A percentile compares a stretch with the other conserved stretches of the same genome.
Evolutionary conservation across 2,329 filamentous ascomycete genomes (phyloP).

Genomic region (Cercospora brassicicola): DNA sequence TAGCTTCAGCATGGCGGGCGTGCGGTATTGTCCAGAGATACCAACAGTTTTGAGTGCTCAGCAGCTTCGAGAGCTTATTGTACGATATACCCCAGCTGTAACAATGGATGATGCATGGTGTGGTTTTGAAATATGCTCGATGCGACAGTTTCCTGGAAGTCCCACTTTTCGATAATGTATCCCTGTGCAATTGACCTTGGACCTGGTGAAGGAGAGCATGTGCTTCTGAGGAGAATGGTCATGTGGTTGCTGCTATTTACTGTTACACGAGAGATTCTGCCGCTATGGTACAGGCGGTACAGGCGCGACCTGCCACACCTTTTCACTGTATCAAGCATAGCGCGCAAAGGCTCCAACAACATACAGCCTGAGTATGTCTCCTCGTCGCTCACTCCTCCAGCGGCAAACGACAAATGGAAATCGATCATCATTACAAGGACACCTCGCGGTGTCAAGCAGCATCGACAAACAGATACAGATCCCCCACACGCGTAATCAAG

Average conservation of each 20-base stretch:
- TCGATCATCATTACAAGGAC: neutral
- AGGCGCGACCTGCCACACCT: neutral
- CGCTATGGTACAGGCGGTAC: neutral
- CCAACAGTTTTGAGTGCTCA: conserved; percentile 2
- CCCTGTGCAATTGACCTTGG: neutral
- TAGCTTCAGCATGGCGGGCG: conserved; percentile 1
- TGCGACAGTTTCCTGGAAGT: neutral
- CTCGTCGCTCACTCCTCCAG: neutral
- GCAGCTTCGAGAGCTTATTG: conserved; percentile 1
- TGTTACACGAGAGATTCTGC: neutral
- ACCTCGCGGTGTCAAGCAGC: neutral
- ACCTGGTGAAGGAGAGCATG: neutral
- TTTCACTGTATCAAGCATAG: neutral
- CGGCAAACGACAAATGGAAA: neutral
- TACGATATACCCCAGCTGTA: conserved; percentile 2
- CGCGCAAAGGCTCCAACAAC: neutral
- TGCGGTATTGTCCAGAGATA: neutral
- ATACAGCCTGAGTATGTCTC: neutral
- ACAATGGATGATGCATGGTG: neutral
- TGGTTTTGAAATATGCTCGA: neutral
- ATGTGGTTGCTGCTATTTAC: neutral
- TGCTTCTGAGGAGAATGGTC: neutral
- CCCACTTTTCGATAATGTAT: neutral
- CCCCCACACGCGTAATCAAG: neutral
- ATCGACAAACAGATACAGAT: neutral